Base-by-base conservation (phyloP, 768 basidiomycete species). In the Favolaschia claudopus region DNA sequence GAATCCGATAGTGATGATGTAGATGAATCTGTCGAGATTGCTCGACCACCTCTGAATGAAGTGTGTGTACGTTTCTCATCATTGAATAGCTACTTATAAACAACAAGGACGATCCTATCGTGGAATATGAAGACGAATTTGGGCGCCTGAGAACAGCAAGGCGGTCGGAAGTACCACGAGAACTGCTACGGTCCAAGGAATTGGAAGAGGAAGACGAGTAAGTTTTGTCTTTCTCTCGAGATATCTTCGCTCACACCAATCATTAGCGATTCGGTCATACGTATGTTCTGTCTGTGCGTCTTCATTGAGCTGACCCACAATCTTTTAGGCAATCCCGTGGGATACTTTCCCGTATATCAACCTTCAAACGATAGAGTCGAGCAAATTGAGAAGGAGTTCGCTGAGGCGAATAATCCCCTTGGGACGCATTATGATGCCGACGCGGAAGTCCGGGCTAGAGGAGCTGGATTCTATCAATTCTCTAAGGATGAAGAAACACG, bases 401-500 rank as follows among this genome's bases (percentile, higher is more conserved):
- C 88, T 2, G 92, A 95, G 62, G 80, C 84, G 32, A 83, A 89
- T 62, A 90, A 89, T 42, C 91, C 91, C 0, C 80, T 92, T 7
- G 79, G 83, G 12, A 73, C 81, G 3, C 94, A 97, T 72, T 99
- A 93, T 70, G 92, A 98, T 70, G 85, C 93, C 0, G 81, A 85
- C 1, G 77, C 75, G 47, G 96, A 99, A 74, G 88, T 91, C 19
- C 91, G 97, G 15, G 86, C 91, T 13, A 90, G 89, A 72, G 97
- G 92, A 39, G 96, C 96, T 1, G 95, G 86, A 1, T 93, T 91
- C 75, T 97, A 96, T 72, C 91, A 93, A 70, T 96, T 99, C 74
- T 93, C 93, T 13, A 83, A 72, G 3, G 94, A 97, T 65, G 93
- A 95, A 67, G 91, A 92, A 63, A 85, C 84, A 27, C 81, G 97